Percentiles rank a stretch among this genome's conserved stretches.
These are phyloP conservation scores for Theileria sp. DNA, from an alignment of 169 alveolate genomes.

Conservation along the genomic window DNA sequence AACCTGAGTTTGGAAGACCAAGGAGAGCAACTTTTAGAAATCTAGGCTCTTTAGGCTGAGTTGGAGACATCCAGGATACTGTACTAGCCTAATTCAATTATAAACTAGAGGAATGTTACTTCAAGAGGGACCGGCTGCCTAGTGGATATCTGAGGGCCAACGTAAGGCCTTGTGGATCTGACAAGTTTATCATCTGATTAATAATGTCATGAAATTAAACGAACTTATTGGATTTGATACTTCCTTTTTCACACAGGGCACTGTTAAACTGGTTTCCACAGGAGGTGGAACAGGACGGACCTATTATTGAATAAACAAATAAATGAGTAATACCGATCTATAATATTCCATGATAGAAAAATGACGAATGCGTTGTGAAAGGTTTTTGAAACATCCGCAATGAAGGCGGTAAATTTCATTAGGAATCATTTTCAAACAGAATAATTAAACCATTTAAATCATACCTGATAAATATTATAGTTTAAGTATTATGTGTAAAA, in stretches of 20 bases:
- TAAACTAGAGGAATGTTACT: constrained; percentile 18
- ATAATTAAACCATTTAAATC: background rate
- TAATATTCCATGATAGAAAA: constrained; percentile 33
- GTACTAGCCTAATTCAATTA: constrained; percentile 48
- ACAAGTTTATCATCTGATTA: background rate
- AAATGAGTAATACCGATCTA: constrained; percentile 14
- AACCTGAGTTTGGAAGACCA: constrained; percentile 85
- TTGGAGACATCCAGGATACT: constrained; percentile 69
- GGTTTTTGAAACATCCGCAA: background rate
- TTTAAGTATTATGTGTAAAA: background rate
- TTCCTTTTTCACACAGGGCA: background rate
- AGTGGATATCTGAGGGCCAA: constrained; percentile 44
- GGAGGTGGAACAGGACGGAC: constrained; percentile 25
- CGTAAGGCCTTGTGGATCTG: constrained; percentile 39
- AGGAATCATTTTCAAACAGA: background rate
- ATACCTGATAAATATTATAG: background rate
- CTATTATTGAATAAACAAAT: background rate
- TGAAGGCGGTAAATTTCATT: background rate
- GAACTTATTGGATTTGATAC: background rate
- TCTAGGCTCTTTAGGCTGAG: constrained; percentile 66
- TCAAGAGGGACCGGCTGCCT: constrained; percentile 62
- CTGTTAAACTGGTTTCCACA: background rate
- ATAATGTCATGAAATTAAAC: background rate
- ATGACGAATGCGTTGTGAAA: background rate
- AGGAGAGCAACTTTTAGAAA: constrained; percentile 72